These are phyloP conservation scores for Leccinum variicolor DNA, from an alignment of 768 basidiomycete species.

Conservation along the genomic window DNA sequence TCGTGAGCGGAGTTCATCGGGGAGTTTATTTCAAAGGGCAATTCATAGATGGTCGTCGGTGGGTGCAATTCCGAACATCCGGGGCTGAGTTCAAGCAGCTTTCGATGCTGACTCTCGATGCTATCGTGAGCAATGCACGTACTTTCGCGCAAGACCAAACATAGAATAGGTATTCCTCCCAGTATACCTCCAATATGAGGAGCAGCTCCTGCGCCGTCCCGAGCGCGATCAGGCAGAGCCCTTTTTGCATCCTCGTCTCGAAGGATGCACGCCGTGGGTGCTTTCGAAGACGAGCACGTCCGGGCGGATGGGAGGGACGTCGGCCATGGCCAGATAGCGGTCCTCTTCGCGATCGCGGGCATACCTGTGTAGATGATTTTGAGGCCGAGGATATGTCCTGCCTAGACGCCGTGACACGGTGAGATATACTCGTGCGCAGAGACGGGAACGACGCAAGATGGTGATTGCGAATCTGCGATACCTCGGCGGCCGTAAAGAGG, in stretches of 20 bases:
- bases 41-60: too few relatives aligned
- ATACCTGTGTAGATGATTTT: constrained; percentile 94
- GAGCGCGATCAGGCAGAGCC: constrained; percentile 90
- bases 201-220: constrained; percentile 62
- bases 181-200: too few relatives aligned
- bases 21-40: too few relatives aligned
- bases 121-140: constrained; percentile 55
- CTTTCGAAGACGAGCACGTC: constrained; percentile 97
- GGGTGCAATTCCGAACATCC: too few relatives aligned
- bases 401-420: constrained; percentile 85
- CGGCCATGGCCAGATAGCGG: constrained; percentile 91
- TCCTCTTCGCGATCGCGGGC: constrained; percentile 83
- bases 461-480: constrained; percentile 56
- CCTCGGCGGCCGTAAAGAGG: constrained; percentile 71
- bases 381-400: constrained; percentile 73
- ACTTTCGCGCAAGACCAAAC: too few relatives aligned
- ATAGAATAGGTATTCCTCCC: too few relatives aligned
- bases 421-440: constrained; percentile 89
- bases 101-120: too few relatives aligned
- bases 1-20: too few relatives aligned
- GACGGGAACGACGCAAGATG: constrained; percentile 79
- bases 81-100: too few relatives aligned
- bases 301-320: constrained; percentile 83
- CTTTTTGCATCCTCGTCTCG: constrained; percentile 84
- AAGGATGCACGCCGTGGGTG: constrained; percentile 91